Conservation (phyloP, 2,329 filamentous ascomycete genomes). For the Colletotrichum sp. region DNA sequence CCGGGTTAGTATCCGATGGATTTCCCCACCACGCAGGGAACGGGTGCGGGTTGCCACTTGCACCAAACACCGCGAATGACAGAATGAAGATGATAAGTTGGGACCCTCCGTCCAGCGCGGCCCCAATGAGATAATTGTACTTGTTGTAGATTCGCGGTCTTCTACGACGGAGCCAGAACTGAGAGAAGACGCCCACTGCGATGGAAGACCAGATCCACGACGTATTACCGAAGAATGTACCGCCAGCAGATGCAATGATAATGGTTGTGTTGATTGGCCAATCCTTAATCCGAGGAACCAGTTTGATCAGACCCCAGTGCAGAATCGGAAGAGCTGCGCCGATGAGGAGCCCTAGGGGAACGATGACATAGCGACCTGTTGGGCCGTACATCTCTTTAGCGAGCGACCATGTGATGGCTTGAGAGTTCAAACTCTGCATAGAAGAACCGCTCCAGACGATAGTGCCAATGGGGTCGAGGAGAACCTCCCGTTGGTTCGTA, state of each 20-base stretch:
- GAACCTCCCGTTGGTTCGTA: constrained; percentile 42
- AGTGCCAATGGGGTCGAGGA: constrained; percentile 43
- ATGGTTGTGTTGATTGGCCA: constrained; percentile 41
- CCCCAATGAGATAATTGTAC: constrained; percentile 32
- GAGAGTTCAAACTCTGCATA: constrained; percentile 51
- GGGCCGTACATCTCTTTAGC: constrained; percentile 47
- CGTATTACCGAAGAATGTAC: constrained; percentile 42
- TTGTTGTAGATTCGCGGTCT: constrained; percentile 28
- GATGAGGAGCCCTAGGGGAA: constrained; percentile 44
- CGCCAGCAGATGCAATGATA: constrained; percentile 44
- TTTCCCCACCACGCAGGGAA: constrained; percentile 27
- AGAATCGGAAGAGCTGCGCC: constrained; percentile 46
- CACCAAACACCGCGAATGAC: constrained; percentile 29
- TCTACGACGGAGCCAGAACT: constrained; percentile 28
- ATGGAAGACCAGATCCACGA: constrained; percentile 38
- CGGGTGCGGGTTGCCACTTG: constrained; percentile 22
- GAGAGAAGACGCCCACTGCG: constrained; percentile 34
- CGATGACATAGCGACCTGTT: constrained; percentile 37
- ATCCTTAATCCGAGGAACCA: constrained; percentile 29
- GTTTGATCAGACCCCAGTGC: constrained; percentile 33
- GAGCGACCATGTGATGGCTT: constrained; percentile 34
- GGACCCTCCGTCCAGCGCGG: constrained; percentile 30
- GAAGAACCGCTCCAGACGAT: constrained; percentile 53
- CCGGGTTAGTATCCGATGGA: constrained; percentile 17
- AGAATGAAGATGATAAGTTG: constrained; percentile 32